A percentile compares a stretch with the other conserved stretches of the same genome.
These are phyloP conservation scores for Lentinula guzmanii DNA, from an alignment of 768 basidiomycete genomes.

Conservation along the genomic window DNA sequence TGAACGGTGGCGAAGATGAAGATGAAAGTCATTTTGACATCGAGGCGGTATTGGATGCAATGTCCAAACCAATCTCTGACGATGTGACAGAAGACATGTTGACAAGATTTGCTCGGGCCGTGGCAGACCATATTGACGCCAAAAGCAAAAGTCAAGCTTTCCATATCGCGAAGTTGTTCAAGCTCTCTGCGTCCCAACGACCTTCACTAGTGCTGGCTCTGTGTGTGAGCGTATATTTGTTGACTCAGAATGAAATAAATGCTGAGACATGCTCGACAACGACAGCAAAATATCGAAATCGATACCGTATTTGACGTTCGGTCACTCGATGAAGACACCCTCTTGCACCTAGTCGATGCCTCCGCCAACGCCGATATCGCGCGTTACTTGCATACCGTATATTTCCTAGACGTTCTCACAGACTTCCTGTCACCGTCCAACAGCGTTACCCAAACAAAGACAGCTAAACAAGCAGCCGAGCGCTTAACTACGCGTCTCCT, in stretches of 20 bases:
- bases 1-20: not conserved
- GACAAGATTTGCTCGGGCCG: slow-evolving; percentile 46
- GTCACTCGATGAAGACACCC: slow-evolving; percentile 47
- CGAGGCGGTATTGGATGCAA: slow-evolving; percentile 46
- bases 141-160: slow-evolving; percentile 56
- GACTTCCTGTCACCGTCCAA: slow-evolving; percentile 31
- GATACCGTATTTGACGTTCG: slow-evolving; percentile 46
- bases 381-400: slow-evolving; percentile 36
- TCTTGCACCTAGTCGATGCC: slow-evolving; percentile 57
- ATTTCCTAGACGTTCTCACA: slow-evolving; percentile 36
- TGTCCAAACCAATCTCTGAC: slow-evolving; percentile 56
- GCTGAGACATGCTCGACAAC: not conserved
- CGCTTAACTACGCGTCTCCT: slow-evolving; percentile 44
- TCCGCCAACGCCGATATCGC: slow-evolving; percentile 62
- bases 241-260: not conserved
- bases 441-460: slow-evolving; percentile 32
- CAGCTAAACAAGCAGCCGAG: slow-evolving; percentile 38
- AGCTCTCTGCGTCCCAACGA: slow-evolving; percentile 60
- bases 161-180: slow-evolving; percentile 55
- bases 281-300: slow-evolving; percentile 55
- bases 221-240: slow-evolving; percentile 25
- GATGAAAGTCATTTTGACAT: slow-evolving; percentile 34
- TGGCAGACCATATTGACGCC: slow-evolving; percentile 48
- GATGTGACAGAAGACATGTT: slow-evolving; percentile 45
- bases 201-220: slow-evolving; percentile 47